These are phyloP conservation scores for Aspergillus sp. DNA, from an alignment of 2,329 filamentous ascomycete species.

Conservation along the genomic window DNA sequence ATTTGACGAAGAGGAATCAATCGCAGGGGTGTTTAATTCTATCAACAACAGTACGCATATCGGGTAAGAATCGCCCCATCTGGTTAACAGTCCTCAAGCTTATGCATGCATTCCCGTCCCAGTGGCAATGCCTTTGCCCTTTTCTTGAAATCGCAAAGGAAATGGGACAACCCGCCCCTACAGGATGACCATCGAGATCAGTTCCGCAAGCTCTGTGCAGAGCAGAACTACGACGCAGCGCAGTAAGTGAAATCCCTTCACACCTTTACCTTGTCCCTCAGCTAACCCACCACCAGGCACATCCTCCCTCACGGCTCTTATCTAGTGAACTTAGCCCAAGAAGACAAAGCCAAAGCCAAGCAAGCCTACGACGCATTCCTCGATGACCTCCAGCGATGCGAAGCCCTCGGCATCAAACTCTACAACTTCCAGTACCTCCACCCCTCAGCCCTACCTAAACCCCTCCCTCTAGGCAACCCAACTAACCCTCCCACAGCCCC, in stretches of 20 bases:
- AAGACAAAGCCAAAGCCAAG: conserved; percentile 72
- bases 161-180: conserved; percentile 84
- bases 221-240: conserved; percentile 69
- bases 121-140: conserved; percentile 89
- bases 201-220: conserved; percentile 68
- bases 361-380: conserved; percentile 85
- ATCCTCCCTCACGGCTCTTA: conserved; percentile 93
- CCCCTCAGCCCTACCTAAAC: background rate
- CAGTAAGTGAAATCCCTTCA: conserved; percentile 37
- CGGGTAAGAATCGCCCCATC: conserved; percentile 47
- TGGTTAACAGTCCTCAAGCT: background rate
- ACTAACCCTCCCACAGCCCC: conserved; percentile 49
- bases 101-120: background rate
- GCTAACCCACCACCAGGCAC: conserved; percentile 47
- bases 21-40: conserved; percentile 80
- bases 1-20: background rate
- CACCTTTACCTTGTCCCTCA: background rate
- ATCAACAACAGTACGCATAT: conserved; percentile 75
- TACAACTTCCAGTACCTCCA: conserved; percentile 82
- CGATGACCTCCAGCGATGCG: conserved; percentile 83
- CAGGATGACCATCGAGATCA: conserved; percentile 64
- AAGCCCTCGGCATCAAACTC: conserved; percentile 79
- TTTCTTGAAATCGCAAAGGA: conserved; percentile 94
- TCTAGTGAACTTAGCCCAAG: conserved; percentile 90
- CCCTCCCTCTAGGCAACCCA: background rate